Conservation (phyloP, 2,329 filamentous ascomycete species). For the Aspergillus niger region DNA sequence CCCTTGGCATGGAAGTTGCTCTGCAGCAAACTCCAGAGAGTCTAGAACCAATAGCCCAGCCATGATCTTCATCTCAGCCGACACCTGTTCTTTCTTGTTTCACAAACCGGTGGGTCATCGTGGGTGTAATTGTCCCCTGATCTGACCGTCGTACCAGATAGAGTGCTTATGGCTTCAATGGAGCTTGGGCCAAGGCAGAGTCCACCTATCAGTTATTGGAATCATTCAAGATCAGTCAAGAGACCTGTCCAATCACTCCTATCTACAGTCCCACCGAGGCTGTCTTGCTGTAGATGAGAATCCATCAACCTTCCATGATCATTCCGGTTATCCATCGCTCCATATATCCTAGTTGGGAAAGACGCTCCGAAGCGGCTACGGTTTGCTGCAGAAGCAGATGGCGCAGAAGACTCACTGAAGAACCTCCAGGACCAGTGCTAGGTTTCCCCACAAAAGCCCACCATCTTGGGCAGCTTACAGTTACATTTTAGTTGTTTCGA, state of each 20-base stretch:
- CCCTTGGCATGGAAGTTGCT: not conserved
- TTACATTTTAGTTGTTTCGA: not conserved
- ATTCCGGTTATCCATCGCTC: not conserved
- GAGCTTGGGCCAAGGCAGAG: not conserved
- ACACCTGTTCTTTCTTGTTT: not conserved
- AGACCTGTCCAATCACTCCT: not conserved
- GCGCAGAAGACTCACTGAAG: not conserved
- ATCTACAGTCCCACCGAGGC: not conserved
- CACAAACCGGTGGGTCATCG: not conserved
- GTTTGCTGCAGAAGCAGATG: not conserved
- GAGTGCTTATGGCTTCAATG: not conserved
- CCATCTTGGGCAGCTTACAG: not conserved
- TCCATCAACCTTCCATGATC: not conserved
- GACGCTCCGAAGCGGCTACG: conserved; percentile 1
- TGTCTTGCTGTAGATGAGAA: not conserved
- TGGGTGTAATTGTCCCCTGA: not conserved
- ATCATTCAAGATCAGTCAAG: not conserved
- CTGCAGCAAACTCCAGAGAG: not conserved
- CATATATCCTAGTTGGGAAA: not conserved
- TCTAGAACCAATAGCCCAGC: not conserved
- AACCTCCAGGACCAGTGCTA: not conserved
- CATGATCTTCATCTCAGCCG: not conserved
- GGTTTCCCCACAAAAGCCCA: not conserved
- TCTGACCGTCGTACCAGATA: not conserved
- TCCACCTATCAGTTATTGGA: not conserved